Percentiles rank a stretch among this genome's conserved stretches.
phyloP scores from a whole-genome alignment of 2,329 filamentous ascomycete species.

The Pseudocercospora vitis region DNA sequence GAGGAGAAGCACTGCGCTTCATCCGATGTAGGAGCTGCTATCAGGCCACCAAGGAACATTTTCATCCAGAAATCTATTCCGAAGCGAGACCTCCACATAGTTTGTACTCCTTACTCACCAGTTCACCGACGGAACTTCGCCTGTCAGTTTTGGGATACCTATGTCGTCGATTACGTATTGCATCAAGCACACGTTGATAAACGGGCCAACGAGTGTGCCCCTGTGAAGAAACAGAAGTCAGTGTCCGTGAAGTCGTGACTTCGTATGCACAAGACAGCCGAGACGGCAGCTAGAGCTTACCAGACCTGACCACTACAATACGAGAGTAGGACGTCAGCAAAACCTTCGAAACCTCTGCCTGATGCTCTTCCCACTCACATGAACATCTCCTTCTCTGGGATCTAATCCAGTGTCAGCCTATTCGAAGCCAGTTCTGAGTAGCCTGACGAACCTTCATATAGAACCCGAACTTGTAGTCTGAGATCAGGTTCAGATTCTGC shows the following conservation, averaged over 20 bases:
- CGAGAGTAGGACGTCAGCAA: no score
- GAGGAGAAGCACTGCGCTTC: no score
- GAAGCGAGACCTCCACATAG: no score
- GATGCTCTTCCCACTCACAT: no score
- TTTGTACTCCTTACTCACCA: no score
- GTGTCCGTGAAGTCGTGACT: background rate
- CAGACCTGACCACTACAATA: slow-evolving; percentile 40
- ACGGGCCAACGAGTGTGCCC: slow-evolving; percentile 33
- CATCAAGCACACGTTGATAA: slow-evolving; percentile 38
- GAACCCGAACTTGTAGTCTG: slow-evolving; percentile 42
- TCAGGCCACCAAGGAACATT: no score
- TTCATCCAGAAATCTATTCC: no score
- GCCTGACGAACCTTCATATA: slow-evolving; percentile 36
- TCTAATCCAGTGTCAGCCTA: slow-evolving; percentile 14
- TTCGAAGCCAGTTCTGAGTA: no score
- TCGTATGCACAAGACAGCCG: background rate
- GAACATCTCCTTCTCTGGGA: slow-evolving; percentile 42
- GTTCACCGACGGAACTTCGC: slow-evolving; percentile 11
- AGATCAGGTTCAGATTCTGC: slow-evolving; percentile 39
- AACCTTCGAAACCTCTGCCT: no score
- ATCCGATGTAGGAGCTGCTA: no score
- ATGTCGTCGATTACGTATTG: slow-evolving; percentile 39
- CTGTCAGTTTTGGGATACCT: slow-evolving; percentile 37
- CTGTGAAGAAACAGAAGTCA: background rate
- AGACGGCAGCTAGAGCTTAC: no score